Conservation (phyloP, 352 stramenopile genomes). For the Phytophthora pinifolia region DNA sequence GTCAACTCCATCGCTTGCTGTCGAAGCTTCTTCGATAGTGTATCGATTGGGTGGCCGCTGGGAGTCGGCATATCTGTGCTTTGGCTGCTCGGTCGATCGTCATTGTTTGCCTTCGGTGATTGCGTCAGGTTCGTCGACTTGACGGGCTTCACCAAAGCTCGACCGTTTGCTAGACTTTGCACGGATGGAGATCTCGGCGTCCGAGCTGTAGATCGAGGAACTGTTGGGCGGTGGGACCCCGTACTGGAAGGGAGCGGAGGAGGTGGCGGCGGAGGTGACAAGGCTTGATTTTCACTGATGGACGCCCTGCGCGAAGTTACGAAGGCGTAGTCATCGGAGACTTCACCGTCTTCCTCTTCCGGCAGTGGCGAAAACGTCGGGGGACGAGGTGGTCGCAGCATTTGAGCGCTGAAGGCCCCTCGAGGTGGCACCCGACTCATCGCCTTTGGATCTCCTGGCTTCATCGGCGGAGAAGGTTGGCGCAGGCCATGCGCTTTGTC, state of each 20-base stretch:
- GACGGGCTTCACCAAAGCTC: neutral
- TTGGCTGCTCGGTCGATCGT: slow-evolving; percentile 10
- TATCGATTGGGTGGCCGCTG: slow-evolving; percentile 58
- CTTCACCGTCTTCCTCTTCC: slow-evolving; percentile 10
- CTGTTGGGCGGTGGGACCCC: neutral
- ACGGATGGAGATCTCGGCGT: neutral
- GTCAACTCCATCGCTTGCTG: slow-evolving; percentile 74
- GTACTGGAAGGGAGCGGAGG: slow-evolving; percentile 7
- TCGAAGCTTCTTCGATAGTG: slow-evolving; percentile 70
- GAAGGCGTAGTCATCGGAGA: slow-evolving; percentile 13
- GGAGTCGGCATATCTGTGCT: slow-evolving; percentile 16
- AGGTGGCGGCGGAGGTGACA: slow-evolving; percentile 24
- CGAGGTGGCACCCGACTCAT: slow-evolving; percentile 23
- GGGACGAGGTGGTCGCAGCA: slow-evolving; percentile 27
- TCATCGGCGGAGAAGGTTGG: slow-evolving; percentile 17
- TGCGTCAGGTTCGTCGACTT: slow-evolving; percentile 14
- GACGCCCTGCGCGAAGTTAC: slow-evolving; percentile 11
- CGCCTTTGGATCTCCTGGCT: neutral
- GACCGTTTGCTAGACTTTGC: slow-evolving; percentile 3
- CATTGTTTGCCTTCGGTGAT: slow-evolving; percentile 1
- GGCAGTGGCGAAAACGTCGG: slow-evolving; percentile 14
- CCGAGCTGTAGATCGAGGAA: neutral
- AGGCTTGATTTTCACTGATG: slow-evolving; percentile 18
- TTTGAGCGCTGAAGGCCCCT: slow-evolving; percentile 41
- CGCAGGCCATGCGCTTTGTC: slow-evolving; percentile 19